Evolutionary conservation across 768 basidiomycete genomes (phyloP).

Genomic region (Coprinellus aureogranulatus): DNA sequence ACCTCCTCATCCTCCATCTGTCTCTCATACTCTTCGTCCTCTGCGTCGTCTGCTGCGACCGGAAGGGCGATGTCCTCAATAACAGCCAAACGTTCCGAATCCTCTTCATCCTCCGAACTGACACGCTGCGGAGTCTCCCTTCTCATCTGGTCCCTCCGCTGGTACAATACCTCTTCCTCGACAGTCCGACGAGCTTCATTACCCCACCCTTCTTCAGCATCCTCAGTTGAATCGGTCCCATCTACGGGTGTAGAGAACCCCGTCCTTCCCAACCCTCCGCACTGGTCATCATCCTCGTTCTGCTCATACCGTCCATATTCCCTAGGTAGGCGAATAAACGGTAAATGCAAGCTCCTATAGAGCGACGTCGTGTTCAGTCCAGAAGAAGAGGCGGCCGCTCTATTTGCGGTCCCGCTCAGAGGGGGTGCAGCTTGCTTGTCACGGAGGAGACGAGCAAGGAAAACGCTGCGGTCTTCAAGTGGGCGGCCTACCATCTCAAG

Average conservation of each 20-base stretch:
- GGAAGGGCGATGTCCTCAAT: not conserved
- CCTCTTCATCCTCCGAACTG: conserved; percentile 43
- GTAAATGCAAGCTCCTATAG: not conserved
- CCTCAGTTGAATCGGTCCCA: no score
- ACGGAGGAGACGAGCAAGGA: not conserved
- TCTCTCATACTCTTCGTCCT: not conserved
- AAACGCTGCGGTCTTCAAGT: not conserved
- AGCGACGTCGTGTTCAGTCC: not conserved
- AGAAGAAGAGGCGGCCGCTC: not conserved
- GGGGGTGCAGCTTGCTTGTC: not conserved
- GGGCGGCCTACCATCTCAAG: not conserved
- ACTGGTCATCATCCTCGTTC: not conserved
- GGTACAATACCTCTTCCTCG: not conserved
- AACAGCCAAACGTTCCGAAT: not conserved
- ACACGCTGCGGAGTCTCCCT: not conserved
- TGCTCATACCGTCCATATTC: not conserved
- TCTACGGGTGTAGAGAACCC: conserved; percentile 7
- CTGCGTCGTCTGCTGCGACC: not conserved
- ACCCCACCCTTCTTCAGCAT: not conserved
- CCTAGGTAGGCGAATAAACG: not conserved
- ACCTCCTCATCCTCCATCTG: conserved; percentile 5
- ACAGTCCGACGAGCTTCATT: not conserved
- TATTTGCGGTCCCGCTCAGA: not conserved
- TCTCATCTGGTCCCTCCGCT: not conserved
- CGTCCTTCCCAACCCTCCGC: no score